Base-by-base conservation (phyloP, 352 stramenopile species). In the Globisporangium camurandrum region DNA sequence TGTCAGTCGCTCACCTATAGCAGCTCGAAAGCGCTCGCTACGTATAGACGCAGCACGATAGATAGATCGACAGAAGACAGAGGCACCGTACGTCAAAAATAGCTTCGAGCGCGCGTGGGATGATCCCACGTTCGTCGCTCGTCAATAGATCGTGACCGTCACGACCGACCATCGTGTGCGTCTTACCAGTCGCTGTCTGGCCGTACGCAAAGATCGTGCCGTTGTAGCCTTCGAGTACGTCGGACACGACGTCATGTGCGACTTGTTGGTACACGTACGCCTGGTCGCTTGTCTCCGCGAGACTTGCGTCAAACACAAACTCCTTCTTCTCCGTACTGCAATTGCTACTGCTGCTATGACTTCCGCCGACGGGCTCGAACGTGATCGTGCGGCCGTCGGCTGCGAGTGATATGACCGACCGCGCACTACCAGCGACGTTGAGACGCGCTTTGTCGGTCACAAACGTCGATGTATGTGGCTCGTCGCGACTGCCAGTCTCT, bases 151-250 rank as follows among this genome's bases (percentile, higher is more conserved):
- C 60, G 40, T 49, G 22, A 4, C 41, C 43, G 2, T 69, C 64
- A 12, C 56, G 59, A 1, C 72, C 77, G 14, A 87, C 57, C 75
- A 89, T 87, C 8, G 72, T 87, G 51, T 87, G 64, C 1, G 75
- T 86, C 59, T 89, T 87, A 45, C 72, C 77, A 14, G 67, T 82
- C 26, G 68, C 59, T 26, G 75, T 87, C 37, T 88, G 75, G 0
- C 75, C 75, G 52, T 87, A 87, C 12, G 72, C 75, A 22, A 87
- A 61, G 54, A 87, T 77, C 20, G 75, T 85, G 28, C 67, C 75
- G 51, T 83, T 85, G 58, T 71, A 87, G 8, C 75, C 75, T 10
- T 77, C 63, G 43, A 88, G 66, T 17, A 84, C 75, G 38, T 84
- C 72, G 33, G 75, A 60, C 6, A 89, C 67, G 31, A 89, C 65